These are phyloP conservation scores for Syzygium grande DNA, from an alignment of 345 rosid genomes.

Conservation along the genomic window DNA sequence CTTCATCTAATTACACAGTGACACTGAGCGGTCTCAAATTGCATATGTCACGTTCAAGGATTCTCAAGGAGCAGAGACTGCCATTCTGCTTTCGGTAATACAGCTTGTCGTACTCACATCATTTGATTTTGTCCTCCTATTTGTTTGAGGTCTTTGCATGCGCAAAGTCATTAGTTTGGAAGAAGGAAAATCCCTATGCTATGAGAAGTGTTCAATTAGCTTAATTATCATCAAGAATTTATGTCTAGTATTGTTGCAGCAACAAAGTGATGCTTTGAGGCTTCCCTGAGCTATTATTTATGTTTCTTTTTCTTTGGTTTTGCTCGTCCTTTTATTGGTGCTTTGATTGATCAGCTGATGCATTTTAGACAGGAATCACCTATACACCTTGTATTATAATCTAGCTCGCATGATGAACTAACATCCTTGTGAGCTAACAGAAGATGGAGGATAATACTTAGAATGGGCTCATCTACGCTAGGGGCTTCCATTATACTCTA, in stretches of 20 bases:
- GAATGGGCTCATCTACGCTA: not conserved
- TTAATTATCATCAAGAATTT: not conserved
- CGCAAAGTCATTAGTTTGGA: not conserved
- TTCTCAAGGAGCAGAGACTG: conserved; percentile 55
- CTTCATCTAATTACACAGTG: conserved; percentile 31
- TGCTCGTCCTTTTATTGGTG: not conserved
- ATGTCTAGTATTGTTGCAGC: not conserved
- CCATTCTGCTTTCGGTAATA: conserved; percentile 40
- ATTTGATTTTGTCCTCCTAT: not conserved
- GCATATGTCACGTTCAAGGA: conserved; percentile 60
- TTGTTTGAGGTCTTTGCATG: not conserved
- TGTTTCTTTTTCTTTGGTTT: not conserved
- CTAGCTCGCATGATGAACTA: not conserved
- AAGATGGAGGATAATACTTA: not conserved
- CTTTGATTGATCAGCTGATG: not conserved
- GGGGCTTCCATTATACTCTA: not conserved
- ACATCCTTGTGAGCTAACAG: not conserved
- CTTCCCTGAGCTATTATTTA: not conserved
- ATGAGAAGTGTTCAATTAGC: not conserved
- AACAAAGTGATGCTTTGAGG: not conserved
- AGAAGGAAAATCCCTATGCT: not conserved
- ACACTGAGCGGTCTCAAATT: conserved; percentile 42
- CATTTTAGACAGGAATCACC: not conserved
- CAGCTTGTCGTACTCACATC: not conserved
- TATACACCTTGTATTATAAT: not conserved